Evolutionary conservation across 768 basidiomycete genomes (phyloP), one percentile per base, ranked within the genome.

Genomic region (Saitozyma sp.): DNA sequence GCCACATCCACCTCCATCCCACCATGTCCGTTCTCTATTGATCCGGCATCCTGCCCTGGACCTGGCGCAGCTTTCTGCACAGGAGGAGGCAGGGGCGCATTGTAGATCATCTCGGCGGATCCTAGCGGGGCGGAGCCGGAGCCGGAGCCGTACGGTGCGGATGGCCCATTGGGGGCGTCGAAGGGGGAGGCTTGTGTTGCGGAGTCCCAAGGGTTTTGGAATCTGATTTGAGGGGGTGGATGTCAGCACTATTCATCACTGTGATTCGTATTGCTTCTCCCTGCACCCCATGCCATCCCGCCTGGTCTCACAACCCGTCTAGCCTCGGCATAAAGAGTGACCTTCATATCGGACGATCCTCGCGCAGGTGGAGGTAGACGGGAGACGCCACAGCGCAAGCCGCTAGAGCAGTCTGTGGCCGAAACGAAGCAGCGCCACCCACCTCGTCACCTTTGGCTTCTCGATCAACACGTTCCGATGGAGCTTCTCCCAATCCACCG

Each of bases 361-460:
- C 5, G 29, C 29, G 29, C 29, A 29, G n/a, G n/a, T n/a, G n/a
- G n/a, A n/a, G n/a, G n/a, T n/a, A n/a, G n/a, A n/a, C n/a, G n/a
- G n/a, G n/a, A n/a, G n/a, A n/a, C n/a, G n/a, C n/a, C n/a, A n/a
- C n/a, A n/a, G n/a, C n/a, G n/a, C n/a, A n/a, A n/a, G n/a, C n/a
- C n/a, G n/a, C n/a, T n/a, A n/a, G n/a, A n/a, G n/a, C n/a, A n/a
- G n/a, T n/a, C n/a, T n/a, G n/a, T n/a, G n/a, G n/a, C n/a, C n/a
- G n/a, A n/a, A n/a, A n/a, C n/a, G 29, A 29, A 29, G 29, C 29
- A 29, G 29, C 5, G 29, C 5, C 45, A 54, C 68, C 65, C 38
- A 83, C 67, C 94, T 84, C 55, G 96, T 99, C 43, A 99, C 96
- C 52, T 94, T 84, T 40, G 93, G 92, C 73, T 96, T 97, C 54